phyloP scores from a whole-genome alignment of 805 yeast species.

The Candida piceae region DNA sequence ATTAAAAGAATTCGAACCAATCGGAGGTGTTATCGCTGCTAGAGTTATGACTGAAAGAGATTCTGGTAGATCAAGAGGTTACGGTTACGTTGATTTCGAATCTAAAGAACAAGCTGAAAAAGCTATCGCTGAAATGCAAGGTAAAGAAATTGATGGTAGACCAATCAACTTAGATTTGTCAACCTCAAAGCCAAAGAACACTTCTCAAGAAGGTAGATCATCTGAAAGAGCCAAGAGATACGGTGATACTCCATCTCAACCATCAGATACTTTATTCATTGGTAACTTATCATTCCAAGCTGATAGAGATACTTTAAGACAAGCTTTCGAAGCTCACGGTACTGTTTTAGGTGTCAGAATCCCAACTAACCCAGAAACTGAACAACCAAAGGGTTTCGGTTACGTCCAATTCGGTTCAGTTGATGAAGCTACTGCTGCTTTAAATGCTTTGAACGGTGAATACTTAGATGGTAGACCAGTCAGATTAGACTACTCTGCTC shows the following conservation, averaged over 20 bases:
- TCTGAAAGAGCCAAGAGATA: slow-evolving; percentile 79
- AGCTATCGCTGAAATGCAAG: slow-evolving; percentile 82
- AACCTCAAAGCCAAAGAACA: slow-evolving; percentile 65
- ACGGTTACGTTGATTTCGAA: slow-evolving; percentile 94
- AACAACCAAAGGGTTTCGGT: slow-evolving; percentile 98
- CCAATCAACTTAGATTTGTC: slow-evolving; percentile 92
- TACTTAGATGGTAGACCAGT: slow-evolving; percentile 88
- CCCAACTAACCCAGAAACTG: slow-evolving; percentile 98
- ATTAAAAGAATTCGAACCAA: slow-evolving; percentile 72
- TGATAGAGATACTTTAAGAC: slow-evolving; percentile 72
- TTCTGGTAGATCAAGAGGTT: slow-evolving; percentile 89
- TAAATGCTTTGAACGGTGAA: slow-evolving; percentile 83
- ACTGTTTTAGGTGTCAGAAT: slow-evolving; percentile 83
- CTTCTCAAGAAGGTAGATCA: slow-evolving; percentile 44
- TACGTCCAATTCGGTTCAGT: slow-evolving; percentile 85
- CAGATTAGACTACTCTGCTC: slow-evolving; percentile 92
- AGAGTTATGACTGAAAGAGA: slow-evolving; percentile 89
- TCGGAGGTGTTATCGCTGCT: slow-evolving; percentile 80
- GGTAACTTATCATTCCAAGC: slow-evolving; percentile 95
- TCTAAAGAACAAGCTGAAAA: slow-evolving; percentile 72
- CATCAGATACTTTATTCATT: slow-evolving; percentile 92
- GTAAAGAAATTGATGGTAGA: slow-evolving; percentile 95
- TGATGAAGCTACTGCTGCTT: slow-evolving; percentile 88
- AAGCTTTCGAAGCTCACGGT: slow-evolving; percentile 73
- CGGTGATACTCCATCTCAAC: slow-evolving; percentile 88